Evolutionary conservation across 345 rosid genomes (phyloP).

Genomic region (Sisymbrium irio): DNA sequence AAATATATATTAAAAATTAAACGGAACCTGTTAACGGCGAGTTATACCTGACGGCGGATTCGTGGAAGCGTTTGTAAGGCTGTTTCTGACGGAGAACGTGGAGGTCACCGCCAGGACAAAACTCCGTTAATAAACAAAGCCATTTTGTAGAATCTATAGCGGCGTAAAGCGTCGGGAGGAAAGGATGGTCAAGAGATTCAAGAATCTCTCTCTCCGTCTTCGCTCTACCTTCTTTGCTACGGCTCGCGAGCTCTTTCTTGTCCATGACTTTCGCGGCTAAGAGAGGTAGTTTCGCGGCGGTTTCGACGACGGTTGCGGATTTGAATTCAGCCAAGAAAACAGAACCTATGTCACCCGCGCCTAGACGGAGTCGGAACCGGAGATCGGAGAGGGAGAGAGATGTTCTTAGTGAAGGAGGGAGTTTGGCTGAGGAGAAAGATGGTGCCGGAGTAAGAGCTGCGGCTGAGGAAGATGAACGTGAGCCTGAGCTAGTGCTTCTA

Average conservation of each 20-base stretch:
- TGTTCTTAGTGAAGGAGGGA: constrained; percentile 36
- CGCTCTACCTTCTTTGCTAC: constrained; percentile 85
- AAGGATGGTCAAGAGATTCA: constrained; percentile 82
- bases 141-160: constrained; percentile 70
- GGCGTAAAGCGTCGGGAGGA: constrained; percentile 76
- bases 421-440: constrained; percentile 58
- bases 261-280: constrained; percentile 93
- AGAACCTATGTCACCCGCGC: constrained; percentile 93
- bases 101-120: constrained; percentile 97
- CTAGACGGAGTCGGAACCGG: constrained; percentile 73
- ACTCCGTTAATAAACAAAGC: constrained; percentile 88
- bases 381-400: constrained; percentile 71
- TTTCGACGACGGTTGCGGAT: constrained; percentile 27
- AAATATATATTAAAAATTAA: constrained; percentile 1
- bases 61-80: constrained; percentile 68
- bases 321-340: constrained; percentile 78
- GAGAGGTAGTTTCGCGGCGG: constrained; percentile 13
- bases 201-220: constrained; percentile 81
- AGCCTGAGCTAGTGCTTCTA: constrained; percentile 74
- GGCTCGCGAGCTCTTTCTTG: constrained; percentile 72
- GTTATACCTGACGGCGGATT: constrained; percentile 87
- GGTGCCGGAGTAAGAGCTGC: constrained; percentile 69
- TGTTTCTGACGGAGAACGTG: constrained; percentile 94
- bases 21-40: constrained; percentile 30
- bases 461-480: constrained; percentile 59